Base-by-base conservation (phyloP, 257 asterid genomes). In the Lycium barbarum region DNA sequence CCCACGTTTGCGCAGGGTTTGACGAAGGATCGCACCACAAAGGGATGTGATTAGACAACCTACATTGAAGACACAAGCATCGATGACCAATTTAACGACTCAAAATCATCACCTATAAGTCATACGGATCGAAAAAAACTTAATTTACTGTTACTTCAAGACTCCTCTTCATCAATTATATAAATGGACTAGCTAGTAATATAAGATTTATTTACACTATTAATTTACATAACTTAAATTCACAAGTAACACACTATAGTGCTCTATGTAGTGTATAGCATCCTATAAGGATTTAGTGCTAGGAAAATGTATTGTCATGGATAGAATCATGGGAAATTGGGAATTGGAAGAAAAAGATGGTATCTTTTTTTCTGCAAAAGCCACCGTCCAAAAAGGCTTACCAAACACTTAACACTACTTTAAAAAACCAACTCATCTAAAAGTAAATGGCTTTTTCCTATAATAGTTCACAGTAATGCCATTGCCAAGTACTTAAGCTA, bases 311-410 rank as follows among this genome's bases (percentile, higher is more conserved):
- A n/a, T n/a, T n/a, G n/a, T 87, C 84, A 54, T 54, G 84, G 84
- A 87, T 78, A 68, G 83, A 84, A 87, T 87, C 86, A 85, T 76
- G 88, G 78, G 67, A 82, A 71, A 65, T 84, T 81, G 83, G 51
- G 47, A 58, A 22, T 26, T 17, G 45, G 53, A 45, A 61, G 38
- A 82, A 84, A 84, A 84, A 78, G 81, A 82, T 85, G 80, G 79
- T 51, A 33, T 76, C 79, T 78, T 82, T 87, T 79, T 63, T 61
- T 57, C 61, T 72, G 51, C 55, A 67, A 67, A 68, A 78, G 63
- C 84, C 87, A 84, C 88, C 88, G 80, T 66, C 88, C 86, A 84
- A 85, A 82, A 81, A 51, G 80, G 49, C 14, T 85, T 80, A 84
- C 84, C 88, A 85, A 84, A 78, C 88, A 38, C 83, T 82, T 47